These are phyloP conservation scores for Scleromitrula shiraiana DNA, from an alignment of 2,329 filamentous ascomycete species.

Conservation along the genomic window DNA sequence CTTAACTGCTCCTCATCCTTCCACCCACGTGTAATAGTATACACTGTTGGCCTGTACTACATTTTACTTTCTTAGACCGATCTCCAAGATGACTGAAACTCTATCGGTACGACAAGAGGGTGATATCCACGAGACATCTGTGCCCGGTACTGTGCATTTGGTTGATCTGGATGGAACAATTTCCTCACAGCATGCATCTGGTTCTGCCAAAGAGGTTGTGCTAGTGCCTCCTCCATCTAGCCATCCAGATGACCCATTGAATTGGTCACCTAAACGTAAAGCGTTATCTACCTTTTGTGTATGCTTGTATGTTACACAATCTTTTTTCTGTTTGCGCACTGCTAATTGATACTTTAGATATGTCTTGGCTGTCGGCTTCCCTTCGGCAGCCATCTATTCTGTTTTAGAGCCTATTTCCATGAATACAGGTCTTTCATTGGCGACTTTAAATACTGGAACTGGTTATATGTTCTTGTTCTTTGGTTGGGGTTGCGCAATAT, in stretches of 20 bases:
- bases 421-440: slow-evolving; percentile 38
- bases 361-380: slow-evolving; percentile 40
- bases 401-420: slow-evolving; percentile 40
- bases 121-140: too few species aligned
- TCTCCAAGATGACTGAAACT: too few species aligned
- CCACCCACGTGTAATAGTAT: too few species aligned
- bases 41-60: too few species aligned
- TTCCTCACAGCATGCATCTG: slow-evolving; percentile 18
- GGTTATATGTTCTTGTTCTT: slow-evolving; percentile 43
- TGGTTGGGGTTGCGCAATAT: slow-evolving; percentile 41
- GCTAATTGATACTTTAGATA: too few species aligned
- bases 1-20: too few species aligned
- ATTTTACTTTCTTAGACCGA: too few species aligned
- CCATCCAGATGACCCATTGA: slow-evolving; percentile 34
- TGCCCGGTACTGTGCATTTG: slow-evolving; percentile 29
- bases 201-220: slow-evolving; percentile 26
- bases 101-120: too few species aligned
- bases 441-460: slow-evolving; percentile 40
- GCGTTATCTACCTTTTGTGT: slow-evolving; percentile 13
- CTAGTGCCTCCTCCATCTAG: slow-evolving; percentile 29
- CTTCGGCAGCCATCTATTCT: slow-evolving; percentile 41
- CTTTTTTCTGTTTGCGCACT: too few species aligned
- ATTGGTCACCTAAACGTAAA: slow-evolving; percentile 32
- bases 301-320: too few species aligned
- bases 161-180: slow-evolving; percentile 26